Evolutionary conservation across 305 asterid genomes (phyloP).

Genomic region (Nicotiana rustica): DNA sequence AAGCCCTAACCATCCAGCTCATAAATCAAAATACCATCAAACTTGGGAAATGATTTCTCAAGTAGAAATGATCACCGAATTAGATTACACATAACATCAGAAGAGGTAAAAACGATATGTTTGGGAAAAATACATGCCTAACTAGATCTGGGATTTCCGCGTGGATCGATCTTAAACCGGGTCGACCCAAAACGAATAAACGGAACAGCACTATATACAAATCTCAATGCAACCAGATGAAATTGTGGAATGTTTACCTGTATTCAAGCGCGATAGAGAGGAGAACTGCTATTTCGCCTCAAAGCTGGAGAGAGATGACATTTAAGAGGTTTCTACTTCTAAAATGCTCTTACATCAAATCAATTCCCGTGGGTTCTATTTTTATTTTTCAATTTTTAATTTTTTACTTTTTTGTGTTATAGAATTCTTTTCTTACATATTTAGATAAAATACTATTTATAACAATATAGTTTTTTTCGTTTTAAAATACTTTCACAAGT

Average conservation of each 20-base stretch:
- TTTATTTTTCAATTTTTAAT: no score
- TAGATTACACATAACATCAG: not conserved
- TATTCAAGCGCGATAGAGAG: not conserved
- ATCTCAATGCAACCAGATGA: slow-evolving; percentile 14
- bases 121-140: not conserved
- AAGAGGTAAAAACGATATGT: not conserved
- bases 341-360: not conserved
- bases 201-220: not conserved
- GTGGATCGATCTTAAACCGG: slow-evolving; percentile 21
- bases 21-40: no score
- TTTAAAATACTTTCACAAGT: no score
- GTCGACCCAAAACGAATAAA: not conserved
- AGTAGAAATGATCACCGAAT: no score
- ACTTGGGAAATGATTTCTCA: no score
- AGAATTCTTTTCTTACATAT: no score
- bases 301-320: slow-evolving; percentile 16
- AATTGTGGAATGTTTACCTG: slow-evolving; percentile 20
- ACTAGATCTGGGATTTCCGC: slow-evolving; percentile 23
- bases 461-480: no score
- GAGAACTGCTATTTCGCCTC: slow-evolving; percentile 17
- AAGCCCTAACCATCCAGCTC: no score
- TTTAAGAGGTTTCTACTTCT: not conserved
- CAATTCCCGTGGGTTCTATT: not conserved
- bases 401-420: not conserved
- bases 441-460: no score